phyloP scores from a whole-genome alignment of 176 grass and related monocot genomes.

The Bolboschoenus planiculmis region DNA sequence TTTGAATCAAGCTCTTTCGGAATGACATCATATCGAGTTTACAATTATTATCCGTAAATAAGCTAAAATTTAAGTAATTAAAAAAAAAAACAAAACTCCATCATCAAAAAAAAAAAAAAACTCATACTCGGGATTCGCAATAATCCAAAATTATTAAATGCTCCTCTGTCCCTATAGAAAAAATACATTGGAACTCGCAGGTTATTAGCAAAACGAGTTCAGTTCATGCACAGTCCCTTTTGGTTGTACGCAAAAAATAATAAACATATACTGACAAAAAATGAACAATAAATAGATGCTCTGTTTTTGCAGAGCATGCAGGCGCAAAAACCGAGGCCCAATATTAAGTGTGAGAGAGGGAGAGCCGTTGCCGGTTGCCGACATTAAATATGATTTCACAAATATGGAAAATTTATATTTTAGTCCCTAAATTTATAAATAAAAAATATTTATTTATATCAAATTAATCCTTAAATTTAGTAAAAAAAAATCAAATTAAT shows the following conservation, averaged over 20 bases:
- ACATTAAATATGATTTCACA: not conserved
- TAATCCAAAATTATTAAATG: not conserved
- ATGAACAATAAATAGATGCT: not conserved
- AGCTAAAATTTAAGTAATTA: no score
- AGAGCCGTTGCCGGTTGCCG: constrained; percentile 6
- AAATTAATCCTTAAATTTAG: no score
- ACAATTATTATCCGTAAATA: no score
- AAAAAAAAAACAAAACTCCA: not conserved
- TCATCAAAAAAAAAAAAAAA: no score
- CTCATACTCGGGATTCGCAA: not conserved
- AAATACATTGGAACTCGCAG: not conserved
- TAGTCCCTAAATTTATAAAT: no score
- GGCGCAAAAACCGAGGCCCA: not conserved
- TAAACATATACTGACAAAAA: not conserved
- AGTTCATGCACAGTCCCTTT: not conserved
- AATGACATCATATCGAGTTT: no score
- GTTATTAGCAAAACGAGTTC: not conserved
- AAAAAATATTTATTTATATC: no score
- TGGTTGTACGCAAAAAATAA: not conserved
- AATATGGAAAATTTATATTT: no score
- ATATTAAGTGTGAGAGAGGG: not conserved
- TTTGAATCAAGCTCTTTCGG: no score
- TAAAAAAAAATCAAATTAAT: no score
- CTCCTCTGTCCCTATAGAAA: not conserved
- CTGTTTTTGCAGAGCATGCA: constrained; percentile 8